Percentiles rank a stretch among this genome's conserved stretches.
These are phyloP conservation scores for Lactuca saligna DNA, from an alignment of 129 eudicot species.

Conservation along the genomic window DNA sequence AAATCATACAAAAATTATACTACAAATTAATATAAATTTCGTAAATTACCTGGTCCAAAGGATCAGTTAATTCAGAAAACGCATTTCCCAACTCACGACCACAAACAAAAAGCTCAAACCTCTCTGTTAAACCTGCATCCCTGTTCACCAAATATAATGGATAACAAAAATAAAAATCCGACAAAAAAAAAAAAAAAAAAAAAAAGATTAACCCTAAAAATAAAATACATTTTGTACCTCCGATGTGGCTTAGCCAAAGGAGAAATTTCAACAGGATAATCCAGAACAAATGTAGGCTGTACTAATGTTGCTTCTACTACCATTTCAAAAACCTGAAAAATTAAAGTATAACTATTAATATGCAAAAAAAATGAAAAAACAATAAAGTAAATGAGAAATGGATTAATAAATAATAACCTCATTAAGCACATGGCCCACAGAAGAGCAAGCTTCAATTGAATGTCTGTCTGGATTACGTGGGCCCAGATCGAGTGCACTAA, in stretches of 20 bases:
- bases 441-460: slow-evolving; percentile 69
- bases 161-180: no score
- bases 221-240: slow-evolving; percentile 41
- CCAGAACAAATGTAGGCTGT: slow-evolving; percentile 94
- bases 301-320: slow-evolving; percentile 76
- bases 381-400: neutral
- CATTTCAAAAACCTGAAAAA: slow-evolving; percentile 78
- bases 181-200: neutral
- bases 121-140: slow-evolving; percentile 86
- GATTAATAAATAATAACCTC: slow-evolving; percentile 46
- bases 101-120: slow-evolving; percentile 91
- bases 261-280: slow-evolving; percentile 93
- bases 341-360: neutral
- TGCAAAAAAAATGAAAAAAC: neutral
- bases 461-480: slow-evolving; percentile 46
- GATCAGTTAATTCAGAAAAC: slow-evolving; percentile 95
- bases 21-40: neutral
- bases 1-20: slow-evolving; percentile 1
- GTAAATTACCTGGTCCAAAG: slow-evolving; percentile 86
- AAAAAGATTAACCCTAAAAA: no score
- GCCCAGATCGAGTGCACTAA: slow-evolving; percentile 38
- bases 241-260: slow-evolving; percentile 98
- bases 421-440: slow-evolving; percentile 82
- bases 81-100: slow-evolving; percentile 99
- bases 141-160: slow-evolving; percentile 24